Percentiles rank a stretch among this genome's conserved stretches.
phyloP scores from a whole-genome alignment of 78 protist genomes.

The Paulinella micropora region DNA sequence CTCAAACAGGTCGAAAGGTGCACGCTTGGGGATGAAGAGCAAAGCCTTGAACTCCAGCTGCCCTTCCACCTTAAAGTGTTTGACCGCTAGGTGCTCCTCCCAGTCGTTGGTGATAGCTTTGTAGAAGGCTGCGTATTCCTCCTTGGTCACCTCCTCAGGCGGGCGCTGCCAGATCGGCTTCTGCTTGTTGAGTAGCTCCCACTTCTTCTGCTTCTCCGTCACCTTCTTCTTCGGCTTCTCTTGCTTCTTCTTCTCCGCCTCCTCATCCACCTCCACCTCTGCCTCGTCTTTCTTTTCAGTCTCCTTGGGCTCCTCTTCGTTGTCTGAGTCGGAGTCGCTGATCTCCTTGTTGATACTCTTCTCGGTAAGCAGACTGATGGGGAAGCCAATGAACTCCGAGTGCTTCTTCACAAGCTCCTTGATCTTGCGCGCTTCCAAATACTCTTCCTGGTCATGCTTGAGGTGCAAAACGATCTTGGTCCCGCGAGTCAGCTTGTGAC shows the following conservation, averaged over 20 bases:
- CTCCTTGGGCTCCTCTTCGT: constrained; percentile 52
- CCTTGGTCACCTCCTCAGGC: constrained; percentile 88
- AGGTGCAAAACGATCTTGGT: constrained; percentile 79
- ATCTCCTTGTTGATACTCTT: too few relatives aligned
- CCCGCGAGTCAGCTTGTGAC: constrained; percentile 89
- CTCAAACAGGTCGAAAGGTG: constrained; percentile 97
- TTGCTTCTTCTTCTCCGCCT: constrained; percentile 63
- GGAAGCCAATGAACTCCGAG: constrained; percentile 98
- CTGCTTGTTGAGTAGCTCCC: constrained; percentile 91
- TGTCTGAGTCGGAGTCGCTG: too few relatives aligned
- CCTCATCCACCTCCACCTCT: constrained; percentile 45
- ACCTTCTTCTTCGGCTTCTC: constrained; percentile 59
- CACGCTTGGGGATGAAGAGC: constrained; percentile 92
- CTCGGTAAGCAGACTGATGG: constrained; percentile 75
- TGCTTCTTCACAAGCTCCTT: constrained; percentile 95
- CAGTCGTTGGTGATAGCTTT: constrained; percentile 94
- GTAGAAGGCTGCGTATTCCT: constrained; percentile 98
- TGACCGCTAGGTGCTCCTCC: constrained; percentile 94
- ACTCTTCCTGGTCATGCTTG: constrained; percentile 96
- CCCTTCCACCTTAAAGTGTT: constrained; percentile 98
- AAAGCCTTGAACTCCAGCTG: constrained; percentile 92
- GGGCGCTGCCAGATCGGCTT: constrained; percentile 97
- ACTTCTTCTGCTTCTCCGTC: constrained; percentile 66
- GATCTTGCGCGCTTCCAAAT: constrained; percentile 79
- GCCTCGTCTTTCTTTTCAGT: constrained; percentile 56